Percentiles rank a stretch among this genome's conserved stretches.
phyloP scores from a whole-genome alignment of 768 basidiomycete genomes.

The Boletus coccyginus region DNA sequence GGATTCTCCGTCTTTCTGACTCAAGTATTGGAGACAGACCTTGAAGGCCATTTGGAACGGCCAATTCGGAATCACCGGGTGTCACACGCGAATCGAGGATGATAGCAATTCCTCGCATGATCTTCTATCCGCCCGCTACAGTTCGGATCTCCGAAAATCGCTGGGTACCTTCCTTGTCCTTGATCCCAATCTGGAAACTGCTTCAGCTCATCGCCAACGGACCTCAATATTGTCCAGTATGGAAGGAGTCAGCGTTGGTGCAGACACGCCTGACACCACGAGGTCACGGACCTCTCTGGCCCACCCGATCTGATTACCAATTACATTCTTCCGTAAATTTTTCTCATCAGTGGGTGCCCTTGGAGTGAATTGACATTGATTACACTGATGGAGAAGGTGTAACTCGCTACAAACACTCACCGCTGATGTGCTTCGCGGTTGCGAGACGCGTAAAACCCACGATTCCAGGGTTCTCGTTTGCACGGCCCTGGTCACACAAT shows the following conservation, averaged over 20 bases:
- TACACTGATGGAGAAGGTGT: constrained; percentile 3
- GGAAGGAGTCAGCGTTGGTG: constrained; percentile 11
- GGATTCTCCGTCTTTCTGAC: not conserved
- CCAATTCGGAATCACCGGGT: not conserved
- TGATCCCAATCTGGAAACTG: constrained; percentile 9
- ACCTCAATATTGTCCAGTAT: constrained; percentile 20
- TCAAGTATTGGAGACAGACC: not conserved
- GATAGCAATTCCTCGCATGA: not conserved
- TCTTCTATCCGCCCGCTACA: not conserved
- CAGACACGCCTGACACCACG: constrained; percentile 16
- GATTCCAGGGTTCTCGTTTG: constrained; percentile 18
- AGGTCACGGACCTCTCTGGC: constrained; percentile 15
- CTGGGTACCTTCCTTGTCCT: not conserved
- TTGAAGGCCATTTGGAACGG: not conserved
- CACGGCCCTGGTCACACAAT: constrained; percentile 15
- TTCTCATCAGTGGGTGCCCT: constrained; percentile 15
- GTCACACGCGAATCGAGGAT: not conserved
- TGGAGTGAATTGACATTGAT: constrained; percentile 1
- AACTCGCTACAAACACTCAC: constrained; percentile 6
- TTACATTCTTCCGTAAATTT: constrained; percentile 12
- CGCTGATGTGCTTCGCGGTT: constrained; percentile 9
- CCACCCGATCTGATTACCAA: constrained; percentile 3
- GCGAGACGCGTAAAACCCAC: constrained; percentile 8
- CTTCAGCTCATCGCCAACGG: constrained; percentile 4
- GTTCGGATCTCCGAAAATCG: constrained; percentile 3